Base-by-base conservation (phyloP, 2,329 filamentous ascomycete genomes). In the Xylaria sp. region DNA sequence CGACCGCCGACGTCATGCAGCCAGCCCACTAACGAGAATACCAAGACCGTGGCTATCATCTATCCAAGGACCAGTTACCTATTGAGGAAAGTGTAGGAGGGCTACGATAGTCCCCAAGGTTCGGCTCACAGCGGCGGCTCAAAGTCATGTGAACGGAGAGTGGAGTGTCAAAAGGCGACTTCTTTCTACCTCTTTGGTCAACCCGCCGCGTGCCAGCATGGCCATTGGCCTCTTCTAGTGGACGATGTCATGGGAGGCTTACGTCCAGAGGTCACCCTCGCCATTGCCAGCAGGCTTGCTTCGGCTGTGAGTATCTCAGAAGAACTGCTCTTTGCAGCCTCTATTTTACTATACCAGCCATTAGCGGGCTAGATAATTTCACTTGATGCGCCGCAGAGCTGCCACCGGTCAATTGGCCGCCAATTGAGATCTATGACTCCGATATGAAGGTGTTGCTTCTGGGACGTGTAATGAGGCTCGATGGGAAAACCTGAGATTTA, bases 71-170 rank as follows among this genome's bases (percentile, higher is more conserved):
- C 61, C 60, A 61, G 60, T 71, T 71, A 63, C 70, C 67, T 71
- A 70, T 71, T 66, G 57, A 46, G 70, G 72, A 69, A 63, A 58
- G 48, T 36, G 48, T 56, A 60, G 13, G 15, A 25, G n/a, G 15
- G 15, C 54, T 36, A 15, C 25, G 48, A 51, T 18, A 48, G 62
- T 65, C 62, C 67, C 67, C 56, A 15, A 62, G 33, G 39, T 64
- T 74, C 76, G 76, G 75, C 74, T 78, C 75, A 68, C 74, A 61
- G 70, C 75, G 76, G 76, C 72, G 75, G 72, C 72, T 74, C 62
- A 71, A 73, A 75, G 73, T 76, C 75, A 76, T 77, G 75, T 75
- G 66, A 65, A 61, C 56, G 69, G 72, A 71, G 72, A 67, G 66
- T 65, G 64, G 63, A 69, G 64, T 36, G 31, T 61, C 39, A 10